phyloP scores from a whole-genome alignment of 225 moss, liverwort and hornwort species.

The Thuidium tamariscinum region DNA sequence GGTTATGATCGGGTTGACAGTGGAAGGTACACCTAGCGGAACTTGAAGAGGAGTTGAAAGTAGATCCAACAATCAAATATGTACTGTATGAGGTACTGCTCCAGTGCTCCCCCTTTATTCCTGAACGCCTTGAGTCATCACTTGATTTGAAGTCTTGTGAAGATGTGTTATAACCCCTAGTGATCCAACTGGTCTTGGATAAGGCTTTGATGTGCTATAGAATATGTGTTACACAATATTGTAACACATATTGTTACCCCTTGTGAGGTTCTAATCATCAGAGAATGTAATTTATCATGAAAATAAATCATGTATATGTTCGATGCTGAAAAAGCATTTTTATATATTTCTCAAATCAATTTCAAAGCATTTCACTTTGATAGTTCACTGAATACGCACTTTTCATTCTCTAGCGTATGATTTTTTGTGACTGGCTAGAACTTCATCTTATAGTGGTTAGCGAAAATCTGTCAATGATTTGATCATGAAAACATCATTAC shows the following conservation, averaged over 20 bases:
- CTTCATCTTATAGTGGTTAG: neutral
- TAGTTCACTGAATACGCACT: neutral
- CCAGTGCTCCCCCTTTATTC: neutral
- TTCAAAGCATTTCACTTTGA: neutral
- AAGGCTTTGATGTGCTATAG: neutral
- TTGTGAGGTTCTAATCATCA: neutral
- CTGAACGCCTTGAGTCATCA: neutral
- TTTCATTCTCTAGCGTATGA: neutral
- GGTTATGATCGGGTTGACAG: constrained; percentile 28
- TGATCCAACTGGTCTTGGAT: neutral
- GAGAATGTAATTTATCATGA: neutral
- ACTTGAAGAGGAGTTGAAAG: constrained; percentile 58
- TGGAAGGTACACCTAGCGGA: constrained; percentile 88
- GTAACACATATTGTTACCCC: too few relatives aligned
- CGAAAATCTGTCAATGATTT: neutral
- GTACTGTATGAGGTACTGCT: constrained; percentile 78
- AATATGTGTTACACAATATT: neutral
- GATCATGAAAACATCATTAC: neutral
- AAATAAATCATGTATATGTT: neutral
- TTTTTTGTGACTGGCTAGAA: neutral
- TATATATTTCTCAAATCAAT: neutral
- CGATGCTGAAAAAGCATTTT: neutral
- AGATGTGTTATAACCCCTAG: neutral
- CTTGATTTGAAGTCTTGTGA: neutral
- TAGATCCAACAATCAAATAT: constrained; percentile 78